Base-by-base conservation (phyloP, 106 monocot genomes). In the Allium fistulosum region DNA sequence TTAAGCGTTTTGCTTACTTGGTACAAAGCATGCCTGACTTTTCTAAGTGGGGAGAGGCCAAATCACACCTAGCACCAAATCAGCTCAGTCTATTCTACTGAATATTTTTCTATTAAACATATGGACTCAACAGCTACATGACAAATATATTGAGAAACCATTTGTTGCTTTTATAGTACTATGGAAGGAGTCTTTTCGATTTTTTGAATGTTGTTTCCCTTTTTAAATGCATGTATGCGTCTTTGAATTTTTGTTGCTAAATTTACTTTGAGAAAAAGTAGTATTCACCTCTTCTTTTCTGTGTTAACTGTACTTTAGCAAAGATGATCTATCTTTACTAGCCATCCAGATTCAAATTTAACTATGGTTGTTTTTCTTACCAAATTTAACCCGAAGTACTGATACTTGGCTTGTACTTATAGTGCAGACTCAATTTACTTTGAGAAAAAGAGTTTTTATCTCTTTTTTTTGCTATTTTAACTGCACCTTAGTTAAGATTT, bases 61-160 rank as follows among this genome's bases (percentile, higher is more conserved):
- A 65, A 70, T 17, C 59, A 51, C 37, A 37, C 37, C 37, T 62
- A 68, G 74, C 74, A 61, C 61, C 17, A 75, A 57, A 74, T 74
- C 70, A 62, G 70, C 62, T 83, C 78, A 68, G 78, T 83, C 74
- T 75, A 78, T 75, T 73, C 68, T 48, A 48, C 45, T 62, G 55
- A 58, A 28, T 13, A 28, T 28, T 28, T 13, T 18, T 65, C 77
- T 51, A 73, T 63, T 70, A 59, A 11, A 71, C 74, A 57, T 61
- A 78, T 66, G 62, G 27, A 48, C 61, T 51, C 74, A 53, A 27
- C 72, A 57, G 53, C 72, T 74, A 62, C 27, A 49, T 26, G 53
- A 72, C 73, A 77, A 73, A 45, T 22, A 37, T 67, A 66, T 18
- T 17, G 65, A 66, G 65, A 22, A 17, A 48, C 65, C n/a, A 12